Percentiles rank a stretch among this genome's conserved stretches.
Conservation (phyloP, 148 eudicot species). For the Rhododendron molle region DNA sequence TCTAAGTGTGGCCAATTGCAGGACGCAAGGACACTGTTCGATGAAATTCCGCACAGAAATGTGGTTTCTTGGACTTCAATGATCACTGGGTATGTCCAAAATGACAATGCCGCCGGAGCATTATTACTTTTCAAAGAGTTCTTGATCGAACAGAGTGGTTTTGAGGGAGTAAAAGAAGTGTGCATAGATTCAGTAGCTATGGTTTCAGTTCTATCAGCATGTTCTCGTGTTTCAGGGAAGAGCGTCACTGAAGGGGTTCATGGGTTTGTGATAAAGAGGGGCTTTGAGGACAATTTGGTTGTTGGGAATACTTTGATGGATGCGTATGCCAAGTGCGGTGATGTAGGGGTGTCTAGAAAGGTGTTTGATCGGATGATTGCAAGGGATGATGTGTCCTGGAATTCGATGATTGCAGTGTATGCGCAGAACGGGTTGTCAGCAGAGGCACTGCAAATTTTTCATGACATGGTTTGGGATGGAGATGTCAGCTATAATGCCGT, state of each 20-base stretch:
- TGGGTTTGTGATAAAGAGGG: conserved; percentile 46
- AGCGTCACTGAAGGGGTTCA: conserved; percentile 41
- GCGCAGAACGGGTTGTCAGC: conserved; percentile 55
- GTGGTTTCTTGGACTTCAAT: conserved; percentile 68
- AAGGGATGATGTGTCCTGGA: conserved; percentile 60
- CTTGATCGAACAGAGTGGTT: conserved; percentile 26
- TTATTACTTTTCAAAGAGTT: conserved; percentile 41
- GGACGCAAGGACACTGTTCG: conserved; percentile 55
- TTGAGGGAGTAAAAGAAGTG: conserved; percentile 13
- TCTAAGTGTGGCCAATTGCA: conserved; percentile 46
- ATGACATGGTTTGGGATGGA: conserved; percentile 33
- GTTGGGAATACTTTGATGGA: conserved; percentile 61
- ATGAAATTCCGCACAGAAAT: conserved; percentile 47
- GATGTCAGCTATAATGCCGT: conserved; percentile 41
- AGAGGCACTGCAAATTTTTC: conserved; percentile 48
- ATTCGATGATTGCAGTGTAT: conserved; percentile 54
- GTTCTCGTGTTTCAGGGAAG: conserved; percentile 36
- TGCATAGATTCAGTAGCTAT: conserved; percentile 44
- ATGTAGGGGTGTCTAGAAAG: conserved; percentile 43
- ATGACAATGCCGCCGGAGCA: conserved; percentile 34
- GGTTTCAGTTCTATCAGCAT: conserved; percentile 61
- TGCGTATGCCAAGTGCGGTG: conserved; percentile 64
- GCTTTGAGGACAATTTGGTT: conserved; percentile 36
- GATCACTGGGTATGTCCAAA: conserved; percentile 57
- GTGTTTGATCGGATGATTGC: conserved; percentile 50